Evolutionary conservation across 1,139 yeast species (phyloP), one percentile per base, ranked within the genome.

Genomic region (Taiozyma onychis): DNA sequence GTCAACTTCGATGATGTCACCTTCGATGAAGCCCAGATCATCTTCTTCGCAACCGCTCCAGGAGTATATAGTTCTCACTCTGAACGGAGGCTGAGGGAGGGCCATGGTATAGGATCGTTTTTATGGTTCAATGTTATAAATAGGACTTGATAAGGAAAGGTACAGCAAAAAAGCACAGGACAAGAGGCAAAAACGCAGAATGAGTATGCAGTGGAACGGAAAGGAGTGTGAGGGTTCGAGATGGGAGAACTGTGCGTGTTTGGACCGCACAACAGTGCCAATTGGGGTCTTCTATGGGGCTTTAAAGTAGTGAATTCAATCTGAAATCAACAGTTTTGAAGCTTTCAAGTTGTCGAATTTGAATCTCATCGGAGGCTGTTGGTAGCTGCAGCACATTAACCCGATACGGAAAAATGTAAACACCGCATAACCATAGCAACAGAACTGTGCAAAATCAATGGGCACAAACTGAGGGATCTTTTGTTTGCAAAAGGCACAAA

Each of bases 1-100:
- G 44, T 81, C 75, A 7, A 93, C 96, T 56, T 90, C 96, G 59
- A 93, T 87, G 46, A 88, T 71, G 65, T 93, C 98, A 50, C 95
- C 96, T 69, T 93, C 98, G 44, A 91, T 77, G 66, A 93, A 93
- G 1, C 98, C 98, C 47, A 93, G 75, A 64, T 93, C 97, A 43
- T 88, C 89, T 46, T 84, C 87, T 62, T 86, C 81, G 64, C 86
- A 93, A 27, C 95, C 96, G 21, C 95, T 81, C 95, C 96, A 88
- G n/a, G 95, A 87, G 58, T 85, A 88, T 48, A 76, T 76, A 32
- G 96, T 88, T 63, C 79, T 81, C 39, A 85, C 96, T 66, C 77
- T 78, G 68, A 88, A 88, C 10, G 95, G 95, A 37, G 76, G 66
- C 28, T 57, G 62, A 3, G 66, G 71, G 52, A 52, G 53, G 6